Evolutionary conservation across 805 yeast species (phyloP), one percentile per base, ranked within the genome.

Genomic region (Candida hungchunana): DNA sequence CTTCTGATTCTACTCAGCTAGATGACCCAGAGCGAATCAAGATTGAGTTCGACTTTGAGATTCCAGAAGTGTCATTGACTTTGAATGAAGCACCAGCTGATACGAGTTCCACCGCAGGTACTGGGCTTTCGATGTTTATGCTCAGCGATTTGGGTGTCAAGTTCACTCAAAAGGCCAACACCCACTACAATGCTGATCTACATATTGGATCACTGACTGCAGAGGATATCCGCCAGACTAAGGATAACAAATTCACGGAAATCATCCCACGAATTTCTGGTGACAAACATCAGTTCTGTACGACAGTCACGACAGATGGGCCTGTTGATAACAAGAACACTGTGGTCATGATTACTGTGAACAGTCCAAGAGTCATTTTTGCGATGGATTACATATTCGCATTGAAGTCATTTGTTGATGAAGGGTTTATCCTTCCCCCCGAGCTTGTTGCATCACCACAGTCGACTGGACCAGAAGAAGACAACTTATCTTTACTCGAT

Each of bases 341-440:
- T 5, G 71, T 75, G 15, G 54, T 73, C 3, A 69, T 79, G 51
- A 53, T 82, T 5, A 76, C 87, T 0, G 71, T 90, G 9, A 95
- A 86, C 41, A 82, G 81, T 43, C 97, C 97, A 0, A 75, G 73
- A 39, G 71, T 82, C 9, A 78, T 93, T 32, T 56, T 93, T 19
- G 96, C 97, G 0, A 63, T 93, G 47, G 97, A 89, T 53, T 89
- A 86, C 57, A 52, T 90, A 23, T 75, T 89, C 58, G 85, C 93
- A 2, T 51, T 93, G 46, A 83, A 83, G 33, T 42, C 54, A 0
- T 89, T 81, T 54, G 56, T 66, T n/a, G 79, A 73, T 37, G 65
- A 64, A 29, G 84, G 77, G 0, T 45, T 72, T 16, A 44, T 31
- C 6, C 36, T 37, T 9, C 53, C 58, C 3, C 18, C 39, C 3